Base-by-base conservation (phyloP, 2,329 filamentous ascomycete genomes). In the Teratosphaeria epicoccoides region DNA sequence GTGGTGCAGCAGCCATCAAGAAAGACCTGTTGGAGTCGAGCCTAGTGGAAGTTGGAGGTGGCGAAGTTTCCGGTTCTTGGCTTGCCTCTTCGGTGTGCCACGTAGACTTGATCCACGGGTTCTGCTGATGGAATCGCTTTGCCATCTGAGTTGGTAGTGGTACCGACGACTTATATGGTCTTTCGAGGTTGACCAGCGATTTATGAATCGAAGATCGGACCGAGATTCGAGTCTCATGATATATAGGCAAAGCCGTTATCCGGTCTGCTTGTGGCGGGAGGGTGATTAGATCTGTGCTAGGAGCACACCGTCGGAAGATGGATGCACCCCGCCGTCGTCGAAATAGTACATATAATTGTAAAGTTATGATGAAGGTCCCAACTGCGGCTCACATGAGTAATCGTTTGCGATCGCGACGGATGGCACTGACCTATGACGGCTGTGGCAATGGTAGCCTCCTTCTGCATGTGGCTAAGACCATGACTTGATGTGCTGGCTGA, bases 291-390 rank as follows among this genome's bases (percentile, higher is more conserved):
- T 58, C 55, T 10, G 54, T 58, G 37, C 52, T 46, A 14, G 56
- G 52, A 10, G 49, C 14, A 24, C 40, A 56, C 11, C 23, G 46
- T 28, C 57, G 50, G 49, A 60, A 56, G 43, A 55, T 55, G 1
- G 55, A 57, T 3, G 59, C 58, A 12, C 60, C 61, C 50, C 55
- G 58, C n/a, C 58, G 55, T 43, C 57, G 53, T 11, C 57, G 55
- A 50, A 53, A 57, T 9, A 62, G 20, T 10, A 55, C 54, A 43
- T 57, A 65, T 6, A 59, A 45, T 6, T 63, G 45, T 1, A 62
- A 44, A 6, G 53, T 52, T 6, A 64, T 37, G 7, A 63, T 47
- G 2, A 62, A 29, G 4, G 55, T 55, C 20, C 59, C 59, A 43
- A 57, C 60, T 61, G 47, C 9, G 45, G 55, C 26, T 47, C 43